Conservation (phyloP, 148 eudicot genomes). For the Cornus controversa region DNA sequence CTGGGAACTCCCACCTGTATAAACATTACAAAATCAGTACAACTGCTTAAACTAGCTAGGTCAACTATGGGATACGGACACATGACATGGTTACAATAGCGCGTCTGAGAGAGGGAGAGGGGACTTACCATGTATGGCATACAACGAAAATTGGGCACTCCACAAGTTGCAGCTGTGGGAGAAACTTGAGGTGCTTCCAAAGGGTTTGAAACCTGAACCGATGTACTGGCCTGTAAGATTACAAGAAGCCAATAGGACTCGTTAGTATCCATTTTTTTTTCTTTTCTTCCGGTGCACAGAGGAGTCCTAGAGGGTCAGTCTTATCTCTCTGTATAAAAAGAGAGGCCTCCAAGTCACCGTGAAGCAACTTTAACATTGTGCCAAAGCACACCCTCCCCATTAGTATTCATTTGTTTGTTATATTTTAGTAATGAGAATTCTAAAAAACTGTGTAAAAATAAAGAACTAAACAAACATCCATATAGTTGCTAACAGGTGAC, state of each 20-base stretch:
- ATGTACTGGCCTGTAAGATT: slow-evolving; percentile 14
- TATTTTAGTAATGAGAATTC: neutral
- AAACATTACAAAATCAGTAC: slow-evolving; percentile 1
- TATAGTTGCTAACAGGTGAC: no score
- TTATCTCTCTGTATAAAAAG: no score
- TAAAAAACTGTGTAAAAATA: no score
- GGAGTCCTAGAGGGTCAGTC: no score
- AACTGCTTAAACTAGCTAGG: neutral
- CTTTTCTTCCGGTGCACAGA: no score
- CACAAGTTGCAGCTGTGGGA: slow-evolving; percentile 15
- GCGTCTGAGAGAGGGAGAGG: neutral
- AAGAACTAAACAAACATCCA: no score
- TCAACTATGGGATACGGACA: no score
- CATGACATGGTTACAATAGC: no score
- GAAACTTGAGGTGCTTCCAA: slow-evolving; percentile 23
- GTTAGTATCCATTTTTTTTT: neutral
- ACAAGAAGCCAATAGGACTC: neutral
- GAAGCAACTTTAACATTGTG: no score
- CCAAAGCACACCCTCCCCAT: no score
- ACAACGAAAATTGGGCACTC: slow-evolving; percentile 1
- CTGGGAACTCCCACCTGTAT: slow-evolving; percentile 17
- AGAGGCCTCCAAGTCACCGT: no score
- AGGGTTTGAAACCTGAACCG: neutral
- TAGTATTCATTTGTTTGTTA: neutral
- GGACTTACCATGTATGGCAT: slow-evolving; percentile 26